Percentiles rank a stretch among this genome's conserved stretches.
Evolutionary conservation across 2,329 filamentous ascomycete genomes (phyloP).

Genomic region (Ciborinia camelliae): DNA sequence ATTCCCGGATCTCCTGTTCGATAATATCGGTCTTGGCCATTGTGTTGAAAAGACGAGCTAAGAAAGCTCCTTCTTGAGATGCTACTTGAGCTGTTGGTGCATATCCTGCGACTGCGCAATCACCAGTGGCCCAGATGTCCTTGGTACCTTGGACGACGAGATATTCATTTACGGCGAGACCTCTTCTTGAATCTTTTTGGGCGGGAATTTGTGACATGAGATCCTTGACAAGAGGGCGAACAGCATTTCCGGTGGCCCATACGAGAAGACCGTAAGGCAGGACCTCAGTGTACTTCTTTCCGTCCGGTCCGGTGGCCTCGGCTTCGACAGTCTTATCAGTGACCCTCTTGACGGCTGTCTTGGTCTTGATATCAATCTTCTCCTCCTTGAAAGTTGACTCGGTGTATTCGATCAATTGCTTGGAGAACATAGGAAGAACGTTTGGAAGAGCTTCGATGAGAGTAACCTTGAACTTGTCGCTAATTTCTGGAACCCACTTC

Average conservation of each 20-base stretch:
- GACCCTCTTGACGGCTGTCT: conserved; percentile 98
- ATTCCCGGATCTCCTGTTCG: conserved; percentile 68
- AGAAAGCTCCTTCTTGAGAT: conserved; percentile 90
- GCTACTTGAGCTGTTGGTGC: conserved; percentile 97
- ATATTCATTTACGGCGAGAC: conserved; percentile 96
- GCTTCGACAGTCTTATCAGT: conserved; percentile 91
- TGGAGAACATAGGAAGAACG: conserved; percentile 96
- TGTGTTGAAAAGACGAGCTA: conserved; percentile 95
- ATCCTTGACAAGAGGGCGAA: conserved; percentile 85
- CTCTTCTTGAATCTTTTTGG: conserved; percentile 91
- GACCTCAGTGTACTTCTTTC: conserved; percentile 73
- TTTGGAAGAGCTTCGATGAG: conserved; percentile 96
- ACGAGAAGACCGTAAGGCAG: conserved; percentile 96
- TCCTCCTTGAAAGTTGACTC: conserved; percentile 99
- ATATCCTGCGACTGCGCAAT: conserved; percentile 96
- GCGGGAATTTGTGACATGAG: conserved; percentile 89
- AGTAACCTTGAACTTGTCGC: conserved; percentile 92
- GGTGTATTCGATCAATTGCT: conserved; percentile 98
- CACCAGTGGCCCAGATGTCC: conserved; percentile 96
- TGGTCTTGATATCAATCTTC: conserved; percentile 94
- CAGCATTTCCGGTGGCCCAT: conserved; percentile 95
- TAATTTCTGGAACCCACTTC: conserved; percentile 96
- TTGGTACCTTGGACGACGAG: conserved; percentile 95
- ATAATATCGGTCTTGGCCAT: conserved; percentile 92
- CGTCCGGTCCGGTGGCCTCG: conserved; percentile 75